phyloP scores from a whole-genome alignment of 2,329 filamentous ascomycete genomes.

The Colletotrichum orchidophilum region DNA sequence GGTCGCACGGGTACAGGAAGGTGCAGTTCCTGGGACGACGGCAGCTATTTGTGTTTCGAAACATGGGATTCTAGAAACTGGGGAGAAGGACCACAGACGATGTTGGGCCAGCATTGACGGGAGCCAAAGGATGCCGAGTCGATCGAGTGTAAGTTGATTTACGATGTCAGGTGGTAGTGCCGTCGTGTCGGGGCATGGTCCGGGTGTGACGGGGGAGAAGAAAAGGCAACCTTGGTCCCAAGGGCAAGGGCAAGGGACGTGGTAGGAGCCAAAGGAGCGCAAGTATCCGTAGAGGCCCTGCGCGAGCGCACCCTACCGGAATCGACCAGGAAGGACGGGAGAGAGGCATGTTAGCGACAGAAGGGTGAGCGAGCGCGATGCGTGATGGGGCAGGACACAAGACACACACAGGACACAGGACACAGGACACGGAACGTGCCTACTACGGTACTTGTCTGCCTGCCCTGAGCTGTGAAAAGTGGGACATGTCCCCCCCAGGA shows the following conservation, averaged over 20 bases:
- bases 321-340: background rate
- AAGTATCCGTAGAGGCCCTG: background rate
- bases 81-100: conserved; percentile 15
- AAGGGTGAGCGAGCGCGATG: too few species aligned
- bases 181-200: conserved; percentile 13
- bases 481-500: background rate
- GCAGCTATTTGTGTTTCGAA: conserved; percentile 26
- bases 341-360: background rate
- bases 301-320: background rate
- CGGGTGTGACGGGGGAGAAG: conserved; percentile 1
- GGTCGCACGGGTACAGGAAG: conserved; percentile 20
- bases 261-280: background rate
- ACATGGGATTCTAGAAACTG: conserved; percentile 30
- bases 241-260: background rate
- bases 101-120: background rate
- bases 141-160: background rate
- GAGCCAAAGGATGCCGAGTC: background rate
- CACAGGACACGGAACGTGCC: too few species aligned
- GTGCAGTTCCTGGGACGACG: conserved; percentile 33
- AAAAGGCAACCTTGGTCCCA: background rate
- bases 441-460: too few species aligned
- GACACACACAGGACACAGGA: too few species aligned
- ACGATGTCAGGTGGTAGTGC: conserved; percentile 6
- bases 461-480: background rate
- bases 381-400: too few species aligned